Conservation (phyloP, 495 filamentous ascomycete species). For the Rhizodiscina lignyota region DNA sequence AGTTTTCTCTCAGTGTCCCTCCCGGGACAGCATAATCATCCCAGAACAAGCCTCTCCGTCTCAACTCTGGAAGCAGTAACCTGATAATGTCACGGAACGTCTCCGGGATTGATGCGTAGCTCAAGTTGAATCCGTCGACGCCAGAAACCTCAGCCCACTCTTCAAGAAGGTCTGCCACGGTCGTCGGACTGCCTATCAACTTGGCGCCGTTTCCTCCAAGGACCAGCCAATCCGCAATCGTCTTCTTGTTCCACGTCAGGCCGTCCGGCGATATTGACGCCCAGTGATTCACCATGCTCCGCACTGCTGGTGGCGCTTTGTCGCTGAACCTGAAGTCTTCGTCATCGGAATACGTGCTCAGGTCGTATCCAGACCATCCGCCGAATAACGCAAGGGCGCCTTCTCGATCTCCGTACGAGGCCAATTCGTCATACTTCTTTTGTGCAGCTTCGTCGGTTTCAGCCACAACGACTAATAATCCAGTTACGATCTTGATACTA, state of each 20-base stretch:
- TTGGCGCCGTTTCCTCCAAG: slow-evolving; percentile 7
- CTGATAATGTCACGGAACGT: slow-evolving; percentile 49
- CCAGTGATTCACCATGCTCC: slow-evolving; percentile 6
- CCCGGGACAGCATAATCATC: slow-evolving; percentile 30
- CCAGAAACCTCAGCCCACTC: slow-evolving; percentile 9
- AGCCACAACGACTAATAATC: slow-evolving; percentile 34
- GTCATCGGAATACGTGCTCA: slow-evolving; percentile 34
- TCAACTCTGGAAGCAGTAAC: slow-evolving; percentile 40
- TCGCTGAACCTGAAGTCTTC: slow-evolving; percentile 22
- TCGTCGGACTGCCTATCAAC: slow-evolving; percentile 5
- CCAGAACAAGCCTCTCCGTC: slow-evolving; percentile 36
- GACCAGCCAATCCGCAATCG: slow-evolving; percentile 6
- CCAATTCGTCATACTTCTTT: slow-evolving; percentile 33
- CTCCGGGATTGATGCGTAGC: slow-evolving; percentile 42
- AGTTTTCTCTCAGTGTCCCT: slow-evolving; percentile 35
- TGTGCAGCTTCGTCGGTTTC: slow-evolving; percentile 36
- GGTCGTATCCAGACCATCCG: slow-evolving; percentile 41
- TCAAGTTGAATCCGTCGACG: slow-evolving; percentile 28
- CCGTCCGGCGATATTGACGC: slow-evolving; percentile 2
- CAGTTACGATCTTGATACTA: slow-evolving; percentile 36
- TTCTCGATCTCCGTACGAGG: slow-evolving; percentile 32
- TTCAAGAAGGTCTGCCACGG: slow-evolving; percentile 8
- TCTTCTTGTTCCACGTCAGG: slow-evolving; percentile 11
- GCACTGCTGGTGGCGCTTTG: slow-evolving; percentile 5
- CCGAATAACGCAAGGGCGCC: slow-evolving; percentile 40